Evolutionary conservation across 768 basidiomycete genomes (phyloP), one percentile per base, ranked within the genome.

Genomic region (Suillus subluteus): DNA sequence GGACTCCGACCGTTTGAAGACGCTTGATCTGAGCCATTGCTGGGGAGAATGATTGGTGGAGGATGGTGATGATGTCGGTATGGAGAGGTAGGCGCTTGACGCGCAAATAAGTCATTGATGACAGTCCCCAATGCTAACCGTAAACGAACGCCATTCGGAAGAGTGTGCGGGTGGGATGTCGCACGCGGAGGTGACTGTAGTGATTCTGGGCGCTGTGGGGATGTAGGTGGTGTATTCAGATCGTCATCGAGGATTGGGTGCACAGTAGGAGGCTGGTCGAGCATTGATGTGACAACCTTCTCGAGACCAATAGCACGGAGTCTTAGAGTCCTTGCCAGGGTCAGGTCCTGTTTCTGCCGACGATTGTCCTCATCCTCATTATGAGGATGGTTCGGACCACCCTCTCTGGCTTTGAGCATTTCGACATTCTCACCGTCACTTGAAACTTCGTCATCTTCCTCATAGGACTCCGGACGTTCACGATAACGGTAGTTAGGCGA

Each of bases 111-210:
- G 70, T 94, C 92, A 69, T 94, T 94, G 76, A 94, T 84, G 64
- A 95, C 86, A 0, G 91, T 90, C 2, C 87, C 87, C 43, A 95
- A 80, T 1, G 90, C 89, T 6, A 95, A 83, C 37, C 93, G 83
- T 59, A 95, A 82, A 7, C 94, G 85, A 43, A 95, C 91, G 15
- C 92, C 92, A 69, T 94, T 93, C 0, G 93, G 93, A 5, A 95
- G 78, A 1, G 82, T 86, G 68, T 92, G 89, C 11, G 85, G 86
- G 4, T 87, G 83, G 4, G 75, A 71, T 32, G 72, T 70, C 55
- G 68, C 63, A 58, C 65, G 66, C 65, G 69, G 67, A 63, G 64
- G 38, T 32, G 65, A 32, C 2, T 43, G n/a, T 2, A 63, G 73
- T 30, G 61, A 59, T 48, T 66, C 68, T 68, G 69, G 79, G 67